Percentiles rank a stretch among this genome's conserved stretches.
phyloP scores from a whole-genome alignment of 1,284 basidiomycete genomes.

The Cutaneotrichosporon cyanovorans region DNA sequence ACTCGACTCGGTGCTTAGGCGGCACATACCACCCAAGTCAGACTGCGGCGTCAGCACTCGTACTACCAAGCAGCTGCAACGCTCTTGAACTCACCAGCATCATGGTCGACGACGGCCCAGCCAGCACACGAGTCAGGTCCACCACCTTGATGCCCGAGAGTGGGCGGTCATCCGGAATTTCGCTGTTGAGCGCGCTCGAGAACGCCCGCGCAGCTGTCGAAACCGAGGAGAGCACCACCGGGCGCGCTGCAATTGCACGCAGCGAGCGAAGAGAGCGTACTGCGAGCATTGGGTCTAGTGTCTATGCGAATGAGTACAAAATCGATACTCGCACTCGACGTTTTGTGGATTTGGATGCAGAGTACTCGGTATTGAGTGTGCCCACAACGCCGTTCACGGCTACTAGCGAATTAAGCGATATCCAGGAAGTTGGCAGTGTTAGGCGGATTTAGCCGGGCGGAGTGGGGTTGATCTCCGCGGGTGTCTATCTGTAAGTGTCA shows the following conservation, averaged over 20 bases:
- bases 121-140: conserved; percentile 80
- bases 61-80: conserved; percentile 33
- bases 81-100: conserved; percentile 65
- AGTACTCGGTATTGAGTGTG: too few species aligned
- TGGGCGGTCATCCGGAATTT: conserved; percentile 46
- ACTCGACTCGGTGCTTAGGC: neutral
- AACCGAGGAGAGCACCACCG: neutral
- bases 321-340: too few species aligned
- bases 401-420: too few species aligned
- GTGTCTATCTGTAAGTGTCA: too few species aligned
- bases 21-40: conserved; percentile 27
- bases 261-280: conserved; percentile 4
- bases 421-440: too few species aligned
- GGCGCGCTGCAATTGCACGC: neutral
- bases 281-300: conserved; percentile 2
- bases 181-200: neutral
- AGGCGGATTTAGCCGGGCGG: too few species aligned
- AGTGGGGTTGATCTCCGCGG: too few species aligned
- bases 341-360: too few species aligned
- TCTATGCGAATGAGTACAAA: neutral
- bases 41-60: conserved; percentile 17
- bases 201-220: neutral
- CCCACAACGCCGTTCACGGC: too few species aligned
- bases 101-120: conserved; percentile 85
- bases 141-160: conserved; percentile 70